Conservation (phyloP, 768 basidiomycete species). For the Lyophyllum shimeji region DNA sequence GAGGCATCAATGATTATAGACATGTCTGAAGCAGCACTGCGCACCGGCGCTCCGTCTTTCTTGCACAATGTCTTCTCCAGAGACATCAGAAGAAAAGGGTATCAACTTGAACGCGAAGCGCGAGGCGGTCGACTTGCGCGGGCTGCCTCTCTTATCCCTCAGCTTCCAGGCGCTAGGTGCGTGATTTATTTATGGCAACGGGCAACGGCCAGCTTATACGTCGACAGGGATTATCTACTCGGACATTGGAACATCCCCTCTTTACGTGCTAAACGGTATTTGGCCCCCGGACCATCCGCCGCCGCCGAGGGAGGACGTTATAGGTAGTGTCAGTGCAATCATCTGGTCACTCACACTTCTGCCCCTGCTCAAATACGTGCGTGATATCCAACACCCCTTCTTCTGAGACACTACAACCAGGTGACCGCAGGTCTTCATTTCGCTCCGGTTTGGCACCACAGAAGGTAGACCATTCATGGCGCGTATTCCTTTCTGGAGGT, state of each 20-base stretch:
- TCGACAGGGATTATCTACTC: conserved; percentile 47
- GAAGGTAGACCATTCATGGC: conserved; percentile 41
- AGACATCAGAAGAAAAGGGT: conserved; percentile 20
- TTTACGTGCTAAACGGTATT: conserved; percentile 67
- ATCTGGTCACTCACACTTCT: conserved; percentile 63
- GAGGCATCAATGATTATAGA: background rate
- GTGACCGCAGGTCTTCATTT: conserved; percentile 36
- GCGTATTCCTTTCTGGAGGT: background rate
- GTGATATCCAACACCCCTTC: conserved; percentile 10
- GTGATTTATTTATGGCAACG: background rate
- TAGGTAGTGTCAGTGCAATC: conserved; percentile 63
- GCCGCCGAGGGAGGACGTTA: conserved; percentile 58
- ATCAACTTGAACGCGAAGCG: conserved; percentile 21
- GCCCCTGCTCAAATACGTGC: conserved; percentile 64
- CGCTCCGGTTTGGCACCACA: conserved; percentile 44
- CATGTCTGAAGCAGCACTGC: conserved; percentile 20
- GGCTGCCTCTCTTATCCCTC: conserved; percentile 8
- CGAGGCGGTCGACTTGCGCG: conserved; percentile 3
- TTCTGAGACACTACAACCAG: background rate
- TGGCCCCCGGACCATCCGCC: conserved; percentile 48
- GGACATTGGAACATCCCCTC: conserved; percentile 57
- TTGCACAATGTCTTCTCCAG: conserved; percentile 16
- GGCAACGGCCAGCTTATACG: background rate
- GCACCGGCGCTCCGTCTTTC: background rate
- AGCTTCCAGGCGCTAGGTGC: conserved; percentile 13